Evolutionary conservation across 345 rosid genomes (phyloP).

Genomic region (Camelina sativa): DNA sequence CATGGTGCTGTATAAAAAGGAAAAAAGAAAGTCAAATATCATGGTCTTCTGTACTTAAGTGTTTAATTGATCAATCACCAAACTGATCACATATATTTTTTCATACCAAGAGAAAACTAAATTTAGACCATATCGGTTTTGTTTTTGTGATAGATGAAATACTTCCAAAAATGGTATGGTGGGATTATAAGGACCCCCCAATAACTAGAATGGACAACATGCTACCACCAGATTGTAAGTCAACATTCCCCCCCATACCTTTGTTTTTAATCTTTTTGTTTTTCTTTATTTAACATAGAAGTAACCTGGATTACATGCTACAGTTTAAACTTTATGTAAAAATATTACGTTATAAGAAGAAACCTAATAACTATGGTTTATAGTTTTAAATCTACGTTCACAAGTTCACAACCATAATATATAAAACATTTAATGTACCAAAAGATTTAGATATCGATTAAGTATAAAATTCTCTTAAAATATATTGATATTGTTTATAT

Average conservation of each 20-base stretch:
- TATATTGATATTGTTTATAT: slow-evolving; percentile 5
- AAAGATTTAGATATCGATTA: slow-evolving; percentile 18
- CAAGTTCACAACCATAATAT: slow-evolving; percentile 12
- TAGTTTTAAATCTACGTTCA: slow-evolving; percentile 16
- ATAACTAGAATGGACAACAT: slow-evolving; percentile 34
- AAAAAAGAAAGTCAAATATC: too few relatives aligned
- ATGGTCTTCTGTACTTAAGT: background rate
- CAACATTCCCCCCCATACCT: background rate
- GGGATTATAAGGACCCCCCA: slow-evolving; percentile 29
- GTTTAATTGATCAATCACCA: slow-evolving; percentile 7
- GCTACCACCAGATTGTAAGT: slow-evolving; percentile 24
- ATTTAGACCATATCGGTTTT: background rate
- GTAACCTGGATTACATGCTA: background rate
- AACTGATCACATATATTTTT: background rate
- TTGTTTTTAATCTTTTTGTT: background rate
- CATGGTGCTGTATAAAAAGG: too few relatives aligned
- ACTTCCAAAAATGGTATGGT: background rate
- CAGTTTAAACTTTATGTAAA: background rate
- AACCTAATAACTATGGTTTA: background rate
- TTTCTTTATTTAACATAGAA: background rate
- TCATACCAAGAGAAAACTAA: background rate
- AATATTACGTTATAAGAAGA: background rate
- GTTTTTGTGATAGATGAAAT: background rate
- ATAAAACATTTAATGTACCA: background rate
- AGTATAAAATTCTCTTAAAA: background rate